Base-by-base conservation (phyloP, 345 rosid genomes). In the Eutrema yunnanense region DNA sequence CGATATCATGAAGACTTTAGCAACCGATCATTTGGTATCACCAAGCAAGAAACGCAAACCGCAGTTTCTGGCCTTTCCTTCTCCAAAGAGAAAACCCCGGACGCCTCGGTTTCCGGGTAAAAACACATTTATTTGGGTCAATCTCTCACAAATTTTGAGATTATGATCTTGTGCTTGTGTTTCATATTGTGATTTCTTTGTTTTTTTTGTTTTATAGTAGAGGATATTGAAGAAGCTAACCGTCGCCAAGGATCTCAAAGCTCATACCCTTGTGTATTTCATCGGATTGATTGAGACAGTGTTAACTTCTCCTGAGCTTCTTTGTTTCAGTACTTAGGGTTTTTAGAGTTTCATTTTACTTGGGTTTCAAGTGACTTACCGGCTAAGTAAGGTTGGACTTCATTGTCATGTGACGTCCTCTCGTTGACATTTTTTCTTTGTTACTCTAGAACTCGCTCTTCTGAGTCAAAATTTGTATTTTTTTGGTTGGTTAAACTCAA, bases 51-150 rank as follows among this genome's bases (percentile, higher is more conserved):
- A 46, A 44, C 37, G n/a, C 6, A 4, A 5, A 44, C 32, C 56
- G 9, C 56, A 3, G 9, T 63, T 62, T 53, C 33, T 51, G 12
- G 76, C 54, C 36, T 73, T 73, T 44, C 64, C 76, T 63, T 37
- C 71, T 33, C 56, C 70, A 0, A 54, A 9, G 26, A 63, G 56
- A 54, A 63, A 54, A 46, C 76, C 22, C 12, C 44, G 71, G 47
- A 43, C 76, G 29, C n/a, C 11, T 62, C 63, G 56, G n/a, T 4
- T 26, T 13, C 27, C 10, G 32, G 50, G 64, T 64, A 19, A 38
- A 9, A 9, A 9, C 27, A 33, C 13, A 8, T 9, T 36, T 22
- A 51, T 36, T 5, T 36, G 46, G 9, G 46, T 33, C 14, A 69
- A 9, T 32, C n/a, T 43, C 16, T 37, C 59, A 48, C 9, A 41